Conservation (phyloP, 805 yeast species). For the Babjeviella inositovora region DNA sequence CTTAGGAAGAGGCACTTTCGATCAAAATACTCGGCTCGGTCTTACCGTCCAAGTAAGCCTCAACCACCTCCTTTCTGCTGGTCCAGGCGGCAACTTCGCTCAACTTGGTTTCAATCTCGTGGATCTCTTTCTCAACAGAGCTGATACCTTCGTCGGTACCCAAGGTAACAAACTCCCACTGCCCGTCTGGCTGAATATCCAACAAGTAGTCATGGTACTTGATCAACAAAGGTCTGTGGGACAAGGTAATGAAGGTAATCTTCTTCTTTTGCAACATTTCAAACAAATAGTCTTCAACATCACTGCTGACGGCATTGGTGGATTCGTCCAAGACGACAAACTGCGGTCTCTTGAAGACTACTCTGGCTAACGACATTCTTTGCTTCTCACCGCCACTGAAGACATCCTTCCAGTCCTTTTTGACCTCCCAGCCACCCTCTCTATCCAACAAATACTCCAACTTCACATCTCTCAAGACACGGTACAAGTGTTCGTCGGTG, state of each 20-base stretch:
- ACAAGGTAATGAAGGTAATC: constrained; percentile 66
- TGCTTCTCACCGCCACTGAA: constrained; percentile 95
- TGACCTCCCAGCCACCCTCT: constrained; percentile 1
- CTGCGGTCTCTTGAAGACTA: constrained; percentile 64
- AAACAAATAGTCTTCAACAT: constrained; percentile 77
- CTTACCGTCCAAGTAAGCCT: constrained; percentile 28
- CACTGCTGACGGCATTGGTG: constrained; percentile 85
- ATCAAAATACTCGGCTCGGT: no score
- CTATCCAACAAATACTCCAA: constrained; percentile 68
- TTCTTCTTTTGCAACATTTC: constrained; percentile 54
- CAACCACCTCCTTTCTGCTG: constrained; percentile 41
- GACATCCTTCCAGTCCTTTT: constrained; percentile 77
- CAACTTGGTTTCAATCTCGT: constrained; percentile 43
- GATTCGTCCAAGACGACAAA: constrained; percentile 83
- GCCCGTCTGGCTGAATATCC: constrained; percentile 43
- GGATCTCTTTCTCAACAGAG: constrained; percentile 63
- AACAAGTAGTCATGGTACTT: constrained; percentile 72
- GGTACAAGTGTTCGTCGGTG: constrained; percentile 53
- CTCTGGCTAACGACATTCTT: constrained; percentile 76
- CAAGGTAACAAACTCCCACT: constrained; percentile 41
- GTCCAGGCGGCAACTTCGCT: constrained; percentile 43
- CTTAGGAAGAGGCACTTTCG: no score
- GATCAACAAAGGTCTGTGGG: constrained; percentile 71
- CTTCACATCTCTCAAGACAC: constrained; percentile 59
- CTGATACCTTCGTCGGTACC: constrained; percentile 52